Evolutionary conservation across 352 stramenopile genomes (phyloP).

Genomic region (Phytophthora niederhauseri): DNA sequence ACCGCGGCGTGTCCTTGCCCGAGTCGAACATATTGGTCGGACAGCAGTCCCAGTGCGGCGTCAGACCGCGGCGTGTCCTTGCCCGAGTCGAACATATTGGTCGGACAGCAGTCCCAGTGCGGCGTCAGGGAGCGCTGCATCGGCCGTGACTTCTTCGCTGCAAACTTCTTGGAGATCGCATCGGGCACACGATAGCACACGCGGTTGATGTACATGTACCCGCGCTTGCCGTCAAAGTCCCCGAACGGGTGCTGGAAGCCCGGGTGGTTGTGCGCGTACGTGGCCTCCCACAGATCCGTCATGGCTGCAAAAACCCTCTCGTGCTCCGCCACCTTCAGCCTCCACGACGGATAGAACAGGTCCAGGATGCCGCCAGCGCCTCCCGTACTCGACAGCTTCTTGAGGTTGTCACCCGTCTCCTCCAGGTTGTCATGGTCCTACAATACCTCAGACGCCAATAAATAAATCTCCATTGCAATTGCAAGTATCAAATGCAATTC

Average conservation of each 20-base stretch:
- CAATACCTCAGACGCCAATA: background rate
- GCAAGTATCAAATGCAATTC: background rate
- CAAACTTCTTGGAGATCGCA: constrained; percentile 63
- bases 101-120: constrained; percentile 89
- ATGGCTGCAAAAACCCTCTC: constrained; percentile 79
- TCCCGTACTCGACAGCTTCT: constrained; percentile 87
- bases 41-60: constrained; percentile 90
- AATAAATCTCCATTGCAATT: constrained; percentile 9
- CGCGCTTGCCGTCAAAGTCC: constrained; percentile 67
- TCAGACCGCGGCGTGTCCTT: constrained; percentile 78
- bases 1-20: constrained; percentile 73
- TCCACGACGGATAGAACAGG: constrained; percentile 91
- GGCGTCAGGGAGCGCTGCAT: constrained; percentile 91
- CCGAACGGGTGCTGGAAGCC: constrained; percentile 77
- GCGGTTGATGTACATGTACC: constrained; percentile 91
- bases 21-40: constrained; percentile 76
- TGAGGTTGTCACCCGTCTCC: constrained; percentile 66
- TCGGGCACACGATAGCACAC: constrained; percentile 85
- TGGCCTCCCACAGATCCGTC: constrained; percentile 79
- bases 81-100: constrained; percentile 66
- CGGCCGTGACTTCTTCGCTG: constrained; percentile 66
- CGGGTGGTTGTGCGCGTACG: constrained; percentile 68
- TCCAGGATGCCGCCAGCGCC: constrained; percentile 89
- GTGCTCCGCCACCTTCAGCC: constrained; percentile 78
- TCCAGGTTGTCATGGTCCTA: constrained; percentile 69